Conservation (phyloP, 2,329 filamentous ascomycete species). For the Talaromyces sp. region DNA sequence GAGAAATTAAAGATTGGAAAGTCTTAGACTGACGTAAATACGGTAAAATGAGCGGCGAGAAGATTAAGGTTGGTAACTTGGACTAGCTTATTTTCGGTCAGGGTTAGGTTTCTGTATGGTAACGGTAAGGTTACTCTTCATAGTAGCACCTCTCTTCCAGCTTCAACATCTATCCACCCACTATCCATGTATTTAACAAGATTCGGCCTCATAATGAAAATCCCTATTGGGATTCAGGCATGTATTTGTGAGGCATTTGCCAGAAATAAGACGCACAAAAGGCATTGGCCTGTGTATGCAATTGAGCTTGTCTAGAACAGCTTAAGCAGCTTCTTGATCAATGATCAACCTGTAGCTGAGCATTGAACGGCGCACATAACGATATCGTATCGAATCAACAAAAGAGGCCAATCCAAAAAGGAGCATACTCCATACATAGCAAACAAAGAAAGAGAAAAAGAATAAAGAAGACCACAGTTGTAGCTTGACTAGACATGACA, state of each 20-base stretch:
- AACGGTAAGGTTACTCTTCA: not conserved
- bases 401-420: not conserved
- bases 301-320: not conserved
- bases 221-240: not conserved
- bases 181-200: not conserved
- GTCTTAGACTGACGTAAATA: slow-evolving; percentile 8
- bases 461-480: too few relatives aligned
- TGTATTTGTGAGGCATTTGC: not conserved
- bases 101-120: not conserved
- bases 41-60: not conserved
- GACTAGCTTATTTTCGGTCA: not conserved
- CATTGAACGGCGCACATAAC: not conserved
- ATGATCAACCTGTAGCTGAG: not conserved
- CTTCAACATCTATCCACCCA: not conserved
- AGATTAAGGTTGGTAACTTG: not conserved
- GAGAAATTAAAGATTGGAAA: not conserved
- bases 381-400: not conserved
- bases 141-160: not conserved
- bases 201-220: not conserved
- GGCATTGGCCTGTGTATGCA: not conserved
- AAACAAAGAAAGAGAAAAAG: not conserved
- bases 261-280: not conserved
- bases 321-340: not conserved
- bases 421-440: not conserved
- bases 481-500: not conserved